Evolutionary conservation across 2,329 filamentous ascomycete species (phyloP), one percentile per base, ranked within the genome.

Genomic region (Xylariaceae sp.): DNA sequence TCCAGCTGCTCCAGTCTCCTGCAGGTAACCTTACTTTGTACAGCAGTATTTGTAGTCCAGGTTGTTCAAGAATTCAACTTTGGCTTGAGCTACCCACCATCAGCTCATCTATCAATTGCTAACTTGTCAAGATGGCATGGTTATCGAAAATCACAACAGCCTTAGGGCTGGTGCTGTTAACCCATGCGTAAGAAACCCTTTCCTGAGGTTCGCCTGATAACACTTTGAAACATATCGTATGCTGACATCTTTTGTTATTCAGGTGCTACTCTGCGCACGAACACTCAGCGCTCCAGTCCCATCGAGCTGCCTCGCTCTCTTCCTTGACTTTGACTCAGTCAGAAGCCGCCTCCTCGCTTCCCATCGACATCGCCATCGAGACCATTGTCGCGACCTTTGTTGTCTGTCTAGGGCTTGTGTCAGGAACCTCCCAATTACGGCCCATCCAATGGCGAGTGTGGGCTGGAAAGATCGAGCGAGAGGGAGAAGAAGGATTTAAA

Each of bases 261-360:
- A 98, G 92, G 48, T 94, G 89, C 67, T 98, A 97, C 67, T 98
- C 92, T 36, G 88, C 89, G 32, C 85, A 95, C 64, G 92, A 98
- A 67, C 86, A 95, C 67, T 84, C 87, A 5, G 73, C 81, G 15
- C 76, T 94, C 34, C 78, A 81, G 52, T 76, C 81, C 40, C 71
- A 72, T 51, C 65, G 66, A 38, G 59, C 63, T 36, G 68, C 71
- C 35, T 69, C 70, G 23, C 62, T 70, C 37, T 60, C 68, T 30
- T 65, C 68, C 19, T 60, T 70, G 29, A 55, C 67, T 3, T 56
- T 66, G 17, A 61, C 71, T 3, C 63, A 69, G 19, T 55, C 64
- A 14, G 56, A 66, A 11, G 54, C 66, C 3, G 50, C 62, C 36
- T 56, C 64, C 41, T 68, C 74, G 12, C 73, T 97, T 2, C 90